These are phyloP conservation scores for Knoxia roxburghii DNA, from an alignment of 257 asterid genomes.

Conservation along the genomic window DNA sequence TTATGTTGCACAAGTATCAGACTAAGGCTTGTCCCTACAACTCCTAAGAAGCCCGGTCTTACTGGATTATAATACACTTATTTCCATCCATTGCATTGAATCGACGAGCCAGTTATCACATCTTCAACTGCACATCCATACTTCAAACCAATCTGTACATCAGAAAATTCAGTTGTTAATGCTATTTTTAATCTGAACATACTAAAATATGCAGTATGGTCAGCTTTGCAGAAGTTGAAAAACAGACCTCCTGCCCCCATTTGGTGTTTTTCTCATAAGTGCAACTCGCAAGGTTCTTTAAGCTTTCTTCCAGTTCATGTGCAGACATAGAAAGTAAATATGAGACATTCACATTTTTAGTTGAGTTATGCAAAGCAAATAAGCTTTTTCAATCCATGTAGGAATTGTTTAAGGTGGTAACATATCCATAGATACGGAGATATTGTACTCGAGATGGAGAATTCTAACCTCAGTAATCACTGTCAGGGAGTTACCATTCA, in stretches of 20 bases:
- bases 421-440: no score
- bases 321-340: background rate
- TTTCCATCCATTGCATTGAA: conserved; percentile 71
- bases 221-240: no score
- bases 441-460: background rate
- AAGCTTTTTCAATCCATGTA: no score
- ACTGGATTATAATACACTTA: conserved; percentile 54
- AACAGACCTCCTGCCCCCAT: conserved; percentile 74
- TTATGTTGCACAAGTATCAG: conserved; percentile 64
- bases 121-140: conserved; percentile 80
- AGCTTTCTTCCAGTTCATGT: conserved; percentile 51
- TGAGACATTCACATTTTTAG: no score
- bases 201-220: background rate
- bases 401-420: no score
- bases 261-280: conserved; percentile 53
- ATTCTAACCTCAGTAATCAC: conserved; percentile 30
- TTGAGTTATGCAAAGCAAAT: no score
- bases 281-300: conserved; percentile 50
- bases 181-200: background rate
- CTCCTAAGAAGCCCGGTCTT: conserved; percentile 55
- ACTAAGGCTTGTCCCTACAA: conserved; percentile 50
- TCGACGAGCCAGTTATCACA: conserved; percentile 66
- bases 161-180: background rate
- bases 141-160: conserved; percentile 63
- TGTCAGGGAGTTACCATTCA: conserved; percentile 48